phyloP scores from a whole-genome alignment of 768 basidiomycete genomes.

The Auricularia sp. region DNA sequence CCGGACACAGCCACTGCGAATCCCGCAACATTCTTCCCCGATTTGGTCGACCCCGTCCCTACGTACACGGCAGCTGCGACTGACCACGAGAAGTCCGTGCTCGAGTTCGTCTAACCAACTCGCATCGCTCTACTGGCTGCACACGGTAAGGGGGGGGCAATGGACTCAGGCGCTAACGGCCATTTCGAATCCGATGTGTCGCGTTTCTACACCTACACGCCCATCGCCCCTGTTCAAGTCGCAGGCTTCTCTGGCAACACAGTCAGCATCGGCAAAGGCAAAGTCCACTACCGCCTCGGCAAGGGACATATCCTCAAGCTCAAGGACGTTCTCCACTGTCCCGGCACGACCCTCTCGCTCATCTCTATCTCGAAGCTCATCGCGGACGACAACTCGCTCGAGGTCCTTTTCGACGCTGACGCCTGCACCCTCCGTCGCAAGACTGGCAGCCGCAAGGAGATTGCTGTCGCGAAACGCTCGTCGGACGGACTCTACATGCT shows the following conservation, averaged over 20 bases:
- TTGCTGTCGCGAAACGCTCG: neutral
- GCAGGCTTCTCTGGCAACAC: neutral
- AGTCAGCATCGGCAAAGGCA: neutral
- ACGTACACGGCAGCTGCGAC: too few relatives aligned
- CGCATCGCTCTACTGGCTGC: neutral
- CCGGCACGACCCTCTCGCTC: neutral
- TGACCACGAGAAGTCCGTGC: too few relatives aligned
- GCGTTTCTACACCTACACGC: neutral
- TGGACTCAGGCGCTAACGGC: neutral
- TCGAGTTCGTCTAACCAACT: too few relatives aligned
- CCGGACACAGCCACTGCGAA: too few relatives aligned
- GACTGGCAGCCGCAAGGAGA: neutral
- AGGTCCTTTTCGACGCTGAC: neutral
- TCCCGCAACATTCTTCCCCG: too few relatives aligned
- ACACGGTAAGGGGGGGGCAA: neutral
- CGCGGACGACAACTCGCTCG: neutral
- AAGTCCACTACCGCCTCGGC: neutral
- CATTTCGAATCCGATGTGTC: neutral
- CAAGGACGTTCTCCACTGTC: neutral
- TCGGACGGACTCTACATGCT: neutral
- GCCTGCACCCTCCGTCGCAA: neutral
- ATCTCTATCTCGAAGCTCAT: neutral
- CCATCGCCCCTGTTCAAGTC: neutral
- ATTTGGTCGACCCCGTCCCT: too few relatives aligned
- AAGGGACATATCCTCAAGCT: neutral